Evolutionary conservation across 177 flowering plant species (phyloP).

Genomic region (Vitis hybrid): DNA sequence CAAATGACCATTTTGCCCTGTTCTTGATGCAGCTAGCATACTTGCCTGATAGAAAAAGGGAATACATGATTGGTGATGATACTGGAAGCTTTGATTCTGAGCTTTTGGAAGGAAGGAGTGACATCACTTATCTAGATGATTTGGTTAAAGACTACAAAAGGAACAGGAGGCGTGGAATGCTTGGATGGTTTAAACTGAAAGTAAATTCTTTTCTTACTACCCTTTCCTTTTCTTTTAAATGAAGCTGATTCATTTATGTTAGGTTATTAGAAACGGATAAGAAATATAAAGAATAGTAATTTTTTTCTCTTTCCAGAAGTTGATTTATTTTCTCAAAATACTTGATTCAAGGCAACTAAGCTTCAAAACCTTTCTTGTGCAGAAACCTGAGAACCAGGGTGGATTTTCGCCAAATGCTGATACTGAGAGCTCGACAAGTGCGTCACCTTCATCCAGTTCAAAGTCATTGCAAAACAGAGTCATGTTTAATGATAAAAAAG

Average conservation of each 20-base stretch:
- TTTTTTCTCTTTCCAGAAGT: background rate
- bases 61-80: slow-evolving; percentile 63
- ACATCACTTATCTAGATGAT: slow-evolving; percentile 46
- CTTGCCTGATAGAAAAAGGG: slow-evolving; percentile 76
- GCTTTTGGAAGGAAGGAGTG: slow-evolving; percentile 49
- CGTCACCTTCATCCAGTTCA: slow-evolving; percentile 61
- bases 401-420: slow-evolving; percentile 48
- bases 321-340: background rate
- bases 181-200: slow-evolving; percentile 76
- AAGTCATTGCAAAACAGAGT: slow-evolving; percentile 48
- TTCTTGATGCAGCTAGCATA: slow-evolving; percentile 71
- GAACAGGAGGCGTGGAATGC: slow-evolving; percentile 72
- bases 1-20: background rate
- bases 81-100: slow-evolving; percentile 64
- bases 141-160: slow-evolving; percentile 53
- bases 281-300: background rate
- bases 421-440: slow-evolving; percentile 59
- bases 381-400: slow-evolving; percentile 61
- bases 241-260: background rate
- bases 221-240: background rate
- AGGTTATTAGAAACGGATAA: background rate
- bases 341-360: background rate
- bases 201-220: slow-evolving; percentile 31
- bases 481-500: slow-evolving; percentile 38
- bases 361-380: slow-evolving; percentile 23